phyloP scores from a whole-genome alignment of 495 filamentous ascomycete genomes.

The Penicillium simplicissimum region DNA sequence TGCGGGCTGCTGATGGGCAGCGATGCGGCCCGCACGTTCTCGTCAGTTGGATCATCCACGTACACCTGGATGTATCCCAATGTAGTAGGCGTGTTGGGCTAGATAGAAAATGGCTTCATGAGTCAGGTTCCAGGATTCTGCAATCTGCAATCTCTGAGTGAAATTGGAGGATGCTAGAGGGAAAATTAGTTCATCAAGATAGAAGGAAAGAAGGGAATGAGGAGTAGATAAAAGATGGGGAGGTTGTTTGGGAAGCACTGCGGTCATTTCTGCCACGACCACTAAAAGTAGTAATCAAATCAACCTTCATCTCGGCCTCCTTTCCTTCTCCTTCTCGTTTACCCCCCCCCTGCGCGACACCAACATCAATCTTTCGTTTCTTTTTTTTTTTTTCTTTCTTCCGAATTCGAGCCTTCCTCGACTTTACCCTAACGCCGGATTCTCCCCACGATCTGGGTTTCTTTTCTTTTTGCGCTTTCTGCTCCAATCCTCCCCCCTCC shows the following conservation, averaged over 20 bases:
- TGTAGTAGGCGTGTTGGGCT: no score
- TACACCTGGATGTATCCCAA: slow-evolving; percentile 6
- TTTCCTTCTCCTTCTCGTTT: slow-evolving; percentile 10
- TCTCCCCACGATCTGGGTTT: neutral
- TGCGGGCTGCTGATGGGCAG: slow-evolving; percentile 13
- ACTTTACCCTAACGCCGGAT: neutral
- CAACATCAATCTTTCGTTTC: slow-evolving; percentile 1
- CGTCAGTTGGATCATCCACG: slow-evolving; percentile 14
- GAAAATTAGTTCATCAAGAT: no score
- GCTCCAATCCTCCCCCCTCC: neutral
- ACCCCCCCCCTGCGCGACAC: neutral
- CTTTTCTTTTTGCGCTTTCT: slow-evolving; percentile 1
- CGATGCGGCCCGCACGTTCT: slow-evolving; percentile 20
- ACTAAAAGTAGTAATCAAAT: slow-evolving; percentile 1
- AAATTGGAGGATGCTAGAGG: neutral
- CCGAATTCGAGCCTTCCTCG: neutral
- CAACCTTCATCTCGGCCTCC: slow-evolving; percentile 16
- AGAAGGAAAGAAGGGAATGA: no score
- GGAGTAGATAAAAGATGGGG: neutral
- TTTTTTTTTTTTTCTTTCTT: slow-evolving; percentile 5
- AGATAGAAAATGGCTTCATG: neutral
- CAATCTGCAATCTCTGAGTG: neutral
- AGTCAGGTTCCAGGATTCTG: neutral
- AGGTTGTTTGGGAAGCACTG: neutral
- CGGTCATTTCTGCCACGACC: slow-evolving; percentile 22